Conservation (phyloP, 805 yeast species). For the Grigorovia jiainica region DNA sequence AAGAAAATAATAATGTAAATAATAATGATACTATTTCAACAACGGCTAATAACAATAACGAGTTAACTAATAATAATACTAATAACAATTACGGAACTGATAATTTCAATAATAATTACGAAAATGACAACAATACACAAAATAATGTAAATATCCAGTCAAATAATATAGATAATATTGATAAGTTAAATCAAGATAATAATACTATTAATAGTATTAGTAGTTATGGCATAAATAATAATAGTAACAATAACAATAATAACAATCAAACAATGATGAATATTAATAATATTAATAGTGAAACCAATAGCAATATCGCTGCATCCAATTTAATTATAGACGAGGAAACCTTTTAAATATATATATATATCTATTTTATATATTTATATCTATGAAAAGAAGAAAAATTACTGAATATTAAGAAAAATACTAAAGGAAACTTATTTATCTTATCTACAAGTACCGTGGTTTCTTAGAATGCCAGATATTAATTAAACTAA, state of each 20-base stretch:
- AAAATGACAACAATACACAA: background rate
- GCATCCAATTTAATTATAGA: slow-evolving; percentile 27
- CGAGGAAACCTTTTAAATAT: slow-evolving; percentile 26
- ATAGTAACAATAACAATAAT: no score
- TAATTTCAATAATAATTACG: slow-evolving; percentile 1
- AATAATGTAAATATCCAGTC: slow-evolving; percentile 10
- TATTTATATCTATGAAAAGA: no score
- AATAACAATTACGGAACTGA: background rate
- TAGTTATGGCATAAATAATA: background rate
- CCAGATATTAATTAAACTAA: no score
- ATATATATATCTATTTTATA: background rate
- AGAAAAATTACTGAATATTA: no score
- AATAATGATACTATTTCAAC: slow-evolving; percentile 1
- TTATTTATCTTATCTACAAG: no score
- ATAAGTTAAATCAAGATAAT: background rate
- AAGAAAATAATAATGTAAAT: slow-evolving; percentile 29
- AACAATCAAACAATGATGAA: slow-evolving; percentile 9
- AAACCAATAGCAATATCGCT: slow-evolving; percentile 4
- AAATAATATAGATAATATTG: background rate
- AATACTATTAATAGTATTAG: background rate
- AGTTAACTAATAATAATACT: background rate
- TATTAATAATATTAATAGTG: slow-evolving; percentile 8
- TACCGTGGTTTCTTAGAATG: no score
- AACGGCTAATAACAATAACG: background rate
- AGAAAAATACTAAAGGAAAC: no score